Evolutionary conservation across 1,284 basidiomycete species (phyloP), one percentile per base, ranked within the genome.

Genomic region (Singerocomus inundabilis): DNA sequence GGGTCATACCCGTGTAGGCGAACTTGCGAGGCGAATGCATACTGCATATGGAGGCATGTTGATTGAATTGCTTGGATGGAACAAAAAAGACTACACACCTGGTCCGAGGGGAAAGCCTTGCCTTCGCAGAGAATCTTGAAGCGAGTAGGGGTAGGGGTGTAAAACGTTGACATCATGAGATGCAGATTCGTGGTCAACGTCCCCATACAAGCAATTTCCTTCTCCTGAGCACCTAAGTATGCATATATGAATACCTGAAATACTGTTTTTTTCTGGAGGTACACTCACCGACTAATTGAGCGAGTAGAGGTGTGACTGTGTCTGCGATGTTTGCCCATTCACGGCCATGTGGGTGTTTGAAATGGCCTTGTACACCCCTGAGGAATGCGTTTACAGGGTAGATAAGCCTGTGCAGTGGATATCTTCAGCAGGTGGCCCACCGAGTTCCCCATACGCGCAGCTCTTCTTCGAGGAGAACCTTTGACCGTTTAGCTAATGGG

Each of bases 101-200:
- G 89, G 77, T 99, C 96, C 58, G 92, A 96, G 52, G 97, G 95
- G 71, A 99, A 99, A 2, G 95, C 93, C 53, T 82, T 88, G 36
- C 85, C 83, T 75, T 99, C 97, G 70, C 93, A 97, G 51, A 99
- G 77, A 67, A 99, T 95, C 80, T 97, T 98, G 79, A 83, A 94
- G 46, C 93, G 83, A 51, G 77, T 74, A 51, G 79, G 62, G 8
- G 90, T 92, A 3, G 96, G 96, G 48, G 88, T 85, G 73, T 98
- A 98, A 72, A 99, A 99, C 21, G 88, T 86, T 62, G 87, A 84
- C 77, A 99, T 88, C 77, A 98, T 85, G 48, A 93, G 83, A 74
- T 99, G 94, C 51, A 99, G 77, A 74, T 99, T 99, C 60, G 85
- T 84, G 25, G 97, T 99, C 65, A 99, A 74, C 21, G 93, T 93